Conservation (phyloP, 23 red algal genomes). For the Gracilaria caudata region DNA sequence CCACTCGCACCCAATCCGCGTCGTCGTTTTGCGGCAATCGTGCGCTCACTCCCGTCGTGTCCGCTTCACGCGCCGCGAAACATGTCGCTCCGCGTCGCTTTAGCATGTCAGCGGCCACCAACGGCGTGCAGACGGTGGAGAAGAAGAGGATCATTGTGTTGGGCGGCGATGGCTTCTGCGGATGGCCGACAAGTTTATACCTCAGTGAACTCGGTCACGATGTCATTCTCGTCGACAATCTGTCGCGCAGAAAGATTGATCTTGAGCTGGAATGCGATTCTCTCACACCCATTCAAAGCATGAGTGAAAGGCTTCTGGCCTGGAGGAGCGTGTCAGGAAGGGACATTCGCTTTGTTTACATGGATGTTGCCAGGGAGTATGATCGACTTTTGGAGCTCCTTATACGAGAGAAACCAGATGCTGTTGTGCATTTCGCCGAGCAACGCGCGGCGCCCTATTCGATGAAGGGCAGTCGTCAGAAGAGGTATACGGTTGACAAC, state of each 20-base stretch:
- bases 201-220: slow-evolving; percentile 91
- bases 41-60: not conserved
- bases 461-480: slow-evolving; percentile 87
- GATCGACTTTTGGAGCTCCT: slow-evolving; percentile 81
- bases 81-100: not conserved
- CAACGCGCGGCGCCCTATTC: slow-evolving; percentile 97
- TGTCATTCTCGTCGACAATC: slow-evolving; percentile 97
- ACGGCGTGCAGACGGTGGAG: not conserved
- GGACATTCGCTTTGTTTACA: slow-evolving; percentile 74
- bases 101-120: not conserved
- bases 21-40: not conserved
- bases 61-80: not conserved
- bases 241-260: slow-evolving; percentile 97
- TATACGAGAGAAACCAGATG: slow-evolving; percentile 73
- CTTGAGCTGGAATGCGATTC: slow-evolving; percentile 90
- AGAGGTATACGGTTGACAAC: slow-evolving; percentile 98
- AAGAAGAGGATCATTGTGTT: slow-evolving; percentile 75
- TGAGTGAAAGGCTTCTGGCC: slow-evolving; percentile 70
- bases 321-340: slow-evolving; percentile 74
- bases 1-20: not conserved
- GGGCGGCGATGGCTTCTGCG: slow-evolving; percentile 98
- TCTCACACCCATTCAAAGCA: slow-evolving; percentile 89
- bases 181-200: slow-evolving; percentile 94
- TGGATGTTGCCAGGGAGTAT: slow-evolving; percentile 92
- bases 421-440: slow-evolving; percentile 98